Conservation (phyloP, 306 rosid genomes). For the Ormosia semicastrata region DNA sequence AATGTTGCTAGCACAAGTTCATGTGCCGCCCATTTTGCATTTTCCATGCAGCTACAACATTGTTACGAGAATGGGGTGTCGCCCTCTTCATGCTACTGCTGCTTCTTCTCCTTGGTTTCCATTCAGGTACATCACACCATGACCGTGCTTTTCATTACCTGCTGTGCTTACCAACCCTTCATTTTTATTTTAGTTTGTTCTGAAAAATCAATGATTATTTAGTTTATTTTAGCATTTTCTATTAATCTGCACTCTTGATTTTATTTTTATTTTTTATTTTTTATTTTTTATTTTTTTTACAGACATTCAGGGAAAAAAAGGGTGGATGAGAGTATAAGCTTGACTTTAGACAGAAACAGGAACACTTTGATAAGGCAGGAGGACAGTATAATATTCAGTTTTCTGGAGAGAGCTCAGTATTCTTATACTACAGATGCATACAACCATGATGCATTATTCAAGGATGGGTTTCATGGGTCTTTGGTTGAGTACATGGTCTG, state of each 20-base stretch:
- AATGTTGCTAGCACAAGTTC: too few relatives aligned
- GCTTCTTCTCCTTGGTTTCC: not conserved
- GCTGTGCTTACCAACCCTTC: not conserved
- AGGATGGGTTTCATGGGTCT: slow-evolving; percentile 58
- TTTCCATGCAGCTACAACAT: too few relatives aligned
- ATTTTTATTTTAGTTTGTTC: not conserved
- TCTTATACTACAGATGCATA: slow-evolving; percentile 50
- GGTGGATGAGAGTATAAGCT: slow-evolving; percentile 55
- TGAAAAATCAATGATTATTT: not conserved
- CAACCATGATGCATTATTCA: slow-evolving; percentile 45
- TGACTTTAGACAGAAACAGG: slow-evolving; percentile 56
- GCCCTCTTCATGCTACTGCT: slow-evolving; percentile 22
- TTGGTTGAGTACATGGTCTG: slow-evolving; percentile 62
- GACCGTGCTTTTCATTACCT: not conserved
- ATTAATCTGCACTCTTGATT: not conserved
- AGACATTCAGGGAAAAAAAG: slow-evolving; percentile 41
- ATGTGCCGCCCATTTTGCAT: too few relatives aligned
- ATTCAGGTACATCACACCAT: slow-evolving; percentile 25
- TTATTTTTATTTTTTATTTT: too few relatives aligned
- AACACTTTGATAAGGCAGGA: slow-evolving; percentile 57
- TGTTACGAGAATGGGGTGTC: not conserved
- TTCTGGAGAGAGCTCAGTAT: slow-evolving; percentile 67
- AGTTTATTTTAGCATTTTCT: not conserved
- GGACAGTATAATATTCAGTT: slow-evolving; percentile 64
- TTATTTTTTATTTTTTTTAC: slow-evolving; percentile 23